Percentiles rank a stretch among this genome's conserved stretches.
Evolutionary conservation across 441 rosid genomes (phyloP).

Genomic region (Gossypium lobatum): DNA sequence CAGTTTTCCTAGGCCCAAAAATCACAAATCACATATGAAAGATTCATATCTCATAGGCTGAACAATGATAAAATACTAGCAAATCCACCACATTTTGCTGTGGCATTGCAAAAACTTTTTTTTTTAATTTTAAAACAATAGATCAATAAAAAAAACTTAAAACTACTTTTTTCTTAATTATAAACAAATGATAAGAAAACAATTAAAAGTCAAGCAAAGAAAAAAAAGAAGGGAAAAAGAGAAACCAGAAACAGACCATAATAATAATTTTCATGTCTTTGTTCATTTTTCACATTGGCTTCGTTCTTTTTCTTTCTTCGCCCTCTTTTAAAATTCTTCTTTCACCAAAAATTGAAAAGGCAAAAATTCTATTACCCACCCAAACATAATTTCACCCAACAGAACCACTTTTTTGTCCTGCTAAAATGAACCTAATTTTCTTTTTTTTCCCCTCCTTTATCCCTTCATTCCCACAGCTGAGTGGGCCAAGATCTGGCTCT

Average conservation of each 20-base stretch:
- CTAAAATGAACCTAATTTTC: background rate
- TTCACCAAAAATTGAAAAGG: background rate
- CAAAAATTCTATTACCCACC: background rate
- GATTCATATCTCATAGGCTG: background rate
- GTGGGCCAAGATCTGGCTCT: background rate
- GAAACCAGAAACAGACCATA: background rate
- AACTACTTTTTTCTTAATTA: background rate
- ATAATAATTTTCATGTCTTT: background rate
- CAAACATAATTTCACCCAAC: background rate
- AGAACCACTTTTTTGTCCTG: background rate
- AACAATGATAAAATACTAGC: background rate
- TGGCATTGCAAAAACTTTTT: background rate
- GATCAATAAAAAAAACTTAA: background rate
- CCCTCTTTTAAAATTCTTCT: background rate
- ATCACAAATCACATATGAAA: background rate
- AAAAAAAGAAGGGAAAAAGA: background rate
- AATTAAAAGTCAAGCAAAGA: background rate
- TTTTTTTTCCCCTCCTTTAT: background rate
- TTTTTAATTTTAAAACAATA: background rate
- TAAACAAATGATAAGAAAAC: background rate
- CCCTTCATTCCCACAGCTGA: background rate
- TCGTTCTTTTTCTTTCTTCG: background rate
- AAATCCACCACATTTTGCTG: background rate
- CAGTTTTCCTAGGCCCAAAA: background rate
- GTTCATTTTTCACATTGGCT: background rate